phyloP scores from a whole-genome alignment of 2,329 filamentous ascomycete genomes.

The Beauveria australis region DNA sequence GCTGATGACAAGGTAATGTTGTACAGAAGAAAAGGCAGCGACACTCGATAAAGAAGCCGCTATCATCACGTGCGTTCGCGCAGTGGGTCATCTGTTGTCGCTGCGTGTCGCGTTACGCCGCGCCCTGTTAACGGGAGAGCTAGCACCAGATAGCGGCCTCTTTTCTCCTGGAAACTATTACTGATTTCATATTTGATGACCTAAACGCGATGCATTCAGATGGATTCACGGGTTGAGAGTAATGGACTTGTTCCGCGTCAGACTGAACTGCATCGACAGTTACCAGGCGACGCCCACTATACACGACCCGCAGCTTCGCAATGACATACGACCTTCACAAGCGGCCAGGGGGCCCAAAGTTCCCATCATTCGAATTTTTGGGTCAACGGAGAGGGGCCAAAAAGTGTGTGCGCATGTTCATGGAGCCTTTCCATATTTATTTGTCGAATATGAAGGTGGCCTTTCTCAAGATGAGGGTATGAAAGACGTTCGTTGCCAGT shows the following conservation, averaged over 20 bases:
- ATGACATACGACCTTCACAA: conserved; percentile 51
- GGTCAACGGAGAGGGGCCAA: conserved; percentile 86
- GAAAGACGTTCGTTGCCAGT: conserved; percentile 16
- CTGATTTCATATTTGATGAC: background rate
- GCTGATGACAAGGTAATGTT: background rate
- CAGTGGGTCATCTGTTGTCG: background rate
- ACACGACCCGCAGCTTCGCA: conserved; percentile 72
- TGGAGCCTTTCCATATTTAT: conserved; percentile 93
- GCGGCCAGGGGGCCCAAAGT: conserved; percentile 61
- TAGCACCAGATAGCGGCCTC: background rate
- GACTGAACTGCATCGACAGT: conserved; percentile 91
- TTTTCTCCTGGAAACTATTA: background rate
- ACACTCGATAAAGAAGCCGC: conserved; percentile 1
- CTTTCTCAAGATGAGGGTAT: conserved; percentile 59
- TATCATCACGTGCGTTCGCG: conserved; percentile 24
- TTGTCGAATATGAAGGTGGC: conserved; percentile 71
- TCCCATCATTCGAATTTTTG: conserved; percentile 84
- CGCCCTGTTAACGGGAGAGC: background rate
- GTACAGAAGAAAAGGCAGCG: background rate
- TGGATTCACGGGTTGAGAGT: conserved; percentile 16
- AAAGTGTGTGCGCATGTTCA: conserved; percentile 95
- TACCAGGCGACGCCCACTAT: conserved; percentile 75
- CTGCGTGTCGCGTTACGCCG: conserved; percentile 5
- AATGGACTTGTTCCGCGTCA: conserved; percentile 71
- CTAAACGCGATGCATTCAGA: conserved; percentile 3